Evolutionary conservation across 106 monocot species (phyloP), one percentile per base, ranked within the genome.

Genomic region (Posidonia australis): DNA sequence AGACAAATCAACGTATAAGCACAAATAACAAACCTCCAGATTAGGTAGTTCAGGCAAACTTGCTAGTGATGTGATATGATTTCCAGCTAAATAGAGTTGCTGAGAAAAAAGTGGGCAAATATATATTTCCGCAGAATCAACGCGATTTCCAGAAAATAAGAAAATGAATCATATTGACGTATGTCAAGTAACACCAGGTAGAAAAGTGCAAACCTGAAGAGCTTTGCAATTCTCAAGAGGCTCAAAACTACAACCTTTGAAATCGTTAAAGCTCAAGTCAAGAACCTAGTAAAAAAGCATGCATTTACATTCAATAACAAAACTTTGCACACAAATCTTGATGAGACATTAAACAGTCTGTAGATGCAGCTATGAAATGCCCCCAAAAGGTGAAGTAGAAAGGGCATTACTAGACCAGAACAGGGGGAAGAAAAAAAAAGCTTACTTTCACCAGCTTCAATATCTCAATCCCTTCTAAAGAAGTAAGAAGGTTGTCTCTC

Each of bases 1-100:
- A 44, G 2, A 58, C 6, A 58, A 44, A 44, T 57, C 1, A 44
- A 13, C 20, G 36, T 18, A 44, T 22, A 9, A 36, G 61, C 10
- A 21, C 13, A 63, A 31, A 46, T 10, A 36, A 32, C 60, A 68
- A 75, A 98, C 96, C 87, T 98, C 90, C 59, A 98, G 67, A 54
- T 90, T 87, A 71, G 96, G 90, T 55, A 98, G 83, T 57, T 83
- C 67, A 56, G 96, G 96, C 51, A 98, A 82, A 41, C 80, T 85
- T 74, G 77, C 46, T 31, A 90, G 85, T 60, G 96, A 85, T 30
- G 90, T 87, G 41, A 98, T 90, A 79, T 87, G 90, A 75, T 98
- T 98, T 60, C 96, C 96, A 77, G 96, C 96, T 67, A 98, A 80
- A 75, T 98, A 91, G 43, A 98, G 85, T 98, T 98, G 96, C 96